Conservation (phyloP, 805 yeast species). For the Cyberlindnera samutprakarnensis region DNA sequence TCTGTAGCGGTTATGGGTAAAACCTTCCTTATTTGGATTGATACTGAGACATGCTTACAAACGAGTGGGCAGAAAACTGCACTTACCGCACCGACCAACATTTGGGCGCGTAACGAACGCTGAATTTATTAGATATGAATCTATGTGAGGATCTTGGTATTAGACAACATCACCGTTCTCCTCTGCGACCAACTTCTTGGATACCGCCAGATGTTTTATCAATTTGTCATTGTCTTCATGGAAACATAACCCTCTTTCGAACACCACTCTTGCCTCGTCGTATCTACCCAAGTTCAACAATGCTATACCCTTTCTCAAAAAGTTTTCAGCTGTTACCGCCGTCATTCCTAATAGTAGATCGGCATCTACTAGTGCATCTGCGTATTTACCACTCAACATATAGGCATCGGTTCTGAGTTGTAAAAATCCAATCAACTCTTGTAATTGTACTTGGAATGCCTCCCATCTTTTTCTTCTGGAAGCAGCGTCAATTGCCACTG, state of each 20-base stretch:
- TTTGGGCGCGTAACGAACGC: too few relatives aligned
- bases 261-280: conserved; percentile 53
- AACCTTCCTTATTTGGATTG: too few relatives aligned
- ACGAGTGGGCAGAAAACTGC: too few relatives aligned
- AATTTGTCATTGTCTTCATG: conserved; percentile 45
- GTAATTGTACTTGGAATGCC: conserved; percentile 62
- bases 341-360: conserved; percentile 31
- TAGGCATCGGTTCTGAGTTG: conserved; percentile 69
- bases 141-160: too few relatives aligned
- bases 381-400: conserved; percentile 43
- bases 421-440: conserved; percentile 57
- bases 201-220: conserved; percentile 38
- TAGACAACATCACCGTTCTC: conserved; percentile 46
- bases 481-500: conserved; percentile 62
- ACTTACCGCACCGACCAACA: too few relatives aligned
- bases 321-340: conserved; percentile 52
- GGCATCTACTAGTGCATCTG: conserved; percentile 61
- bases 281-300: conserved; percentile 53
- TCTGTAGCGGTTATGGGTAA: too few relatives aligned
- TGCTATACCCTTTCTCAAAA: conserved; percentile 64
- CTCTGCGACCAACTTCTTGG: conserved; percentile 40
- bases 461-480: conserved; percentile 66
- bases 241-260: conserved; percentile 69
- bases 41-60: too few relatives aligned
- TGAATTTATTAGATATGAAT: too few relatives aligned